These are phyloP conservation scores for Brassica rapa DNA, from an alignment of 345 rosid species.

Conservation along the genomic window DNA sequence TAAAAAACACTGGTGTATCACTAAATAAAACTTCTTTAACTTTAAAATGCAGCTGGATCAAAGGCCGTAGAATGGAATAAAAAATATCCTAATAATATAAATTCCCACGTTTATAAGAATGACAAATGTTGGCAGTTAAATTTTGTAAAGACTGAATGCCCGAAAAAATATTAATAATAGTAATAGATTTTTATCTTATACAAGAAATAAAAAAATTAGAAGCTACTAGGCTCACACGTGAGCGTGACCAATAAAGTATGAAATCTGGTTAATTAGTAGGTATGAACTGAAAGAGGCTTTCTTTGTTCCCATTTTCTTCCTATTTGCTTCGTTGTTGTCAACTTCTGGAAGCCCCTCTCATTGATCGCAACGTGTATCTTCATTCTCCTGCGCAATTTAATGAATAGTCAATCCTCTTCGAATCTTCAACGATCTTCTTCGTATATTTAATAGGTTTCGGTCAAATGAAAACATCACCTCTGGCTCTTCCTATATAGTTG, in stretches of 20 bases:
- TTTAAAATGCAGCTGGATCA: no score
- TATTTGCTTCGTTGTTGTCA: slow-evolving; percentile 21
- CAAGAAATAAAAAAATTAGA: not conserved
- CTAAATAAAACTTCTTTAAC: no score
- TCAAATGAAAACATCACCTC: slow-evolving; percentile 26
- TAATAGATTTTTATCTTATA: not conserved
- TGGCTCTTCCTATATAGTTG: slow-evolving; percentile 7
- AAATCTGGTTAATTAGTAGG: slow-evolving; percentile 17
- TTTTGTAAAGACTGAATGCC: no score
- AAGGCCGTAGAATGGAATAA: no score
- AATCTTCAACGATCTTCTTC: slow-evolving; percentile 38
- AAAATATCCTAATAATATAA: no score
- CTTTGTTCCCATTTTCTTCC: not conserved
- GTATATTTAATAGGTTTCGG: not conserved
- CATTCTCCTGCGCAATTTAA: slow-evolving; percentile 11
- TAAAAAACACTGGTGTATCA: no score
- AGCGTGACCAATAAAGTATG: not conserved
- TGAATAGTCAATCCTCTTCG: slow-evolving; percentile 16
- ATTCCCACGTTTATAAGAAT: no score
- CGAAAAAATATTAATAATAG: not conserved
- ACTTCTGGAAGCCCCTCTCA: slow-evolving; percentile 38
- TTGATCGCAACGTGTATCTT: slow-evolving; percentile 31
- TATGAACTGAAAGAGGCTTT: slow-evolving; percentile 20
- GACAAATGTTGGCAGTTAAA: no score
- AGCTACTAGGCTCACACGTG: slow-evolving; percentile 18